phyloP scores from a whole-genome alignment of 257 asterid species.

The Galeopsis tetrahit region DNA sequence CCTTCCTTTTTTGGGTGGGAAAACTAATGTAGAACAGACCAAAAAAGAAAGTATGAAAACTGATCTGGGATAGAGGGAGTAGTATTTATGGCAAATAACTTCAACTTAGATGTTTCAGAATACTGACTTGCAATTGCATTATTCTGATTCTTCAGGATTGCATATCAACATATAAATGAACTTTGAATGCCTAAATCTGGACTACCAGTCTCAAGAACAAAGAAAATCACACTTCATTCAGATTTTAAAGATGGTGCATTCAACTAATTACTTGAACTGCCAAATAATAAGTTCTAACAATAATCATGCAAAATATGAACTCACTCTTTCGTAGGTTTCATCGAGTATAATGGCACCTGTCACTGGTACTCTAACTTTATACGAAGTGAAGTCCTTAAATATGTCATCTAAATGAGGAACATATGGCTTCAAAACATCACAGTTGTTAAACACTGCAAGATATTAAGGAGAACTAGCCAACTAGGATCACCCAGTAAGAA shows the following conservation, averaged over 20 bases:
- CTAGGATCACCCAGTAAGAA: slow-evolving; percentile 11
- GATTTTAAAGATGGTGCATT: background rate
- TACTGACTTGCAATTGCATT: slow-evolving; percentile 6
- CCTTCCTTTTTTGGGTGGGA: no score
- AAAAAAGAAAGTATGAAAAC: no score
- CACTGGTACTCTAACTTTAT: slow-evolving; percentile 91
- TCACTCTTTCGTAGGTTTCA: slow-evolving; percentile 79
- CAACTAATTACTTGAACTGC: background rate
- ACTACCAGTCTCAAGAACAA: slow-evolving; percentile 11
- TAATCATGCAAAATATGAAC: slow-evolving; percentile 27
- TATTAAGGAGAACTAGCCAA: slow-evolving; percentile 64
- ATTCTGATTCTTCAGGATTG: slow-evolving; percentile 13
- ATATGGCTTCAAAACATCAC: slow-evolving; percentile 85
- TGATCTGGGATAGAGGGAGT: no score
- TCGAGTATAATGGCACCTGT: slow-evolving; percentile 89
- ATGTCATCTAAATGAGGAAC: slow-evolving; percentile 84
- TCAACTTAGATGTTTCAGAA: background rate
- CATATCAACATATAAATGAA: background rate
- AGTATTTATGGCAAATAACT: background rate
- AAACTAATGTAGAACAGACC: no score
- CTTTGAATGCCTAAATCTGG: slow-evolving; percentile 11
- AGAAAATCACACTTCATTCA: slow-evolving; percentile 4
- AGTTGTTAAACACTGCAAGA: slow-evolving; percentile 74
- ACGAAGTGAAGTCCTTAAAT: slow-evolving; percentile 87
- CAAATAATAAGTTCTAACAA: background rate